phyloP scores from a whole-genome alignment of 148 eudicot genomes.

The Fallopia convolvulus region DNA sequence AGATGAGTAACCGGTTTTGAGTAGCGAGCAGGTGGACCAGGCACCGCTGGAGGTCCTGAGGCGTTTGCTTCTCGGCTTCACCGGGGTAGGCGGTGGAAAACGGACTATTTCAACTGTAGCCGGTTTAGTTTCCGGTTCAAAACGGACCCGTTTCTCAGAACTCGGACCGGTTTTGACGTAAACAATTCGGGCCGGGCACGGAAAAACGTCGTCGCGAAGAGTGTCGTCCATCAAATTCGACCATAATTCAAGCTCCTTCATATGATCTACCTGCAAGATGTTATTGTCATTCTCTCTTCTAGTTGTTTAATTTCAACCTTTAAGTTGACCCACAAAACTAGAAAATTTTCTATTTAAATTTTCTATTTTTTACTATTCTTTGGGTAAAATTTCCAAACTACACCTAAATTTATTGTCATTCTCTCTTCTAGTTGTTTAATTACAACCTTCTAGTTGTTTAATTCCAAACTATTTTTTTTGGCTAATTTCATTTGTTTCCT shows the following conservation, averaged over 20 bases:
- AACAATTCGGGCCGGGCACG: conserved; percentile 32
- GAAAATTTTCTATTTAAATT: too few relatives aligned
- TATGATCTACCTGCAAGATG: conserved; percentile 49
- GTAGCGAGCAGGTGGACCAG: conserved; percentile 32
- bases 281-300: background rate
- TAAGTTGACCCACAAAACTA: background rate
- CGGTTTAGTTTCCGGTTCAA: conserved; percentile 27
- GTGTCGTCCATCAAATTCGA: conserved; percentile 89
- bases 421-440: too few relatives aligned
- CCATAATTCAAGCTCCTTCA: conserved; percentile 77
- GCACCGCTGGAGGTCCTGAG: conserved; percentile 24
- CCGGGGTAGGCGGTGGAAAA: conserved; percentile 44
- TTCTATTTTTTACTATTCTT: background rate
- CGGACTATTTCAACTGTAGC: conserved; percentile 16
- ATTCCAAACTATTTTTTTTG: too few relatives aligned
- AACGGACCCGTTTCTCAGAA: conserved; percentile 18
- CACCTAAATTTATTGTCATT: too few relatives aligned
- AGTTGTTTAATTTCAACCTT: background rate
- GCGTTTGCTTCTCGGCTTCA: conserved; percentile 57
- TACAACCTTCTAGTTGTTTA: too few relatives aligned
- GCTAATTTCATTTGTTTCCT: background rate
- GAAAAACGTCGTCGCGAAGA: conserved; percentile 36
- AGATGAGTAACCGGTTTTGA: conserved; percentile 39
- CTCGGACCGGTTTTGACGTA: conserved; percentile 25
- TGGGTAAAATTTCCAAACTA: background rate